Evolutionary conservation across 345 rosid species (phyloP), one percentile per base, ranked within the genome.

Genomic region (Bruguiera parviflora): DNA sequence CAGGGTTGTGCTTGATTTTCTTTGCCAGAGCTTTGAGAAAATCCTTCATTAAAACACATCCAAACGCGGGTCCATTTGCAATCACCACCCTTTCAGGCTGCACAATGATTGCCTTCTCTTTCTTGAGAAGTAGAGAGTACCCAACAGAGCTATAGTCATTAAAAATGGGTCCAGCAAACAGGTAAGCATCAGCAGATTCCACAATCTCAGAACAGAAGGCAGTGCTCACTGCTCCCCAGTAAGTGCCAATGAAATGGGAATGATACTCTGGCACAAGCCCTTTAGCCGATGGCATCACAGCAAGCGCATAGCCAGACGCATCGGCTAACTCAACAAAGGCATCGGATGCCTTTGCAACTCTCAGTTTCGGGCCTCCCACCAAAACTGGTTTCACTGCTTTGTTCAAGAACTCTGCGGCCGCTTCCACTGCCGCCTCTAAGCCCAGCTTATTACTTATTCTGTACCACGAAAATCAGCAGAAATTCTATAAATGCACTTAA

Each of bases 71-170:
- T 3, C 96, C 96, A 65, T 88, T 86, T 0, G 60, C 92, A 11
- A 86, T 72, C 71, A 84, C 82, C 15, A 88, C 92, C 2, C 88
- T 78, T 24, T 86, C 92, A 49, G 91, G 96, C 82, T 90, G 87
- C 77, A 88, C 78, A 0, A 90, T 82, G 39, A 90, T 82, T 0
- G 91, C 89, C 86, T 90, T 90, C 91, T 90, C 96, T 65, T 84
- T 90, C 87, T 86, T 88, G 71, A 88, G 85, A 61, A 90, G 96
- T 15, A 88, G 83, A 61, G 96, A 90, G 77, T 90, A 90, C 51
- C 93, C 96, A 58, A 90, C 93, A 8, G 96, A 86, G 75, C 91
- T 88, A 64, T 88, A 85, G 76, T 88, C 96, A 75, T 85, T 90
- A 77, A 86, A 90, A 66, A 90, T 88, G 15, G 96, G 93, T 4